Evolutionary conservation across 106 monocot genomes (phyloP), one percentile per base, ranked within the genome.

Genomic region (Gastrodia elata): DNA sequence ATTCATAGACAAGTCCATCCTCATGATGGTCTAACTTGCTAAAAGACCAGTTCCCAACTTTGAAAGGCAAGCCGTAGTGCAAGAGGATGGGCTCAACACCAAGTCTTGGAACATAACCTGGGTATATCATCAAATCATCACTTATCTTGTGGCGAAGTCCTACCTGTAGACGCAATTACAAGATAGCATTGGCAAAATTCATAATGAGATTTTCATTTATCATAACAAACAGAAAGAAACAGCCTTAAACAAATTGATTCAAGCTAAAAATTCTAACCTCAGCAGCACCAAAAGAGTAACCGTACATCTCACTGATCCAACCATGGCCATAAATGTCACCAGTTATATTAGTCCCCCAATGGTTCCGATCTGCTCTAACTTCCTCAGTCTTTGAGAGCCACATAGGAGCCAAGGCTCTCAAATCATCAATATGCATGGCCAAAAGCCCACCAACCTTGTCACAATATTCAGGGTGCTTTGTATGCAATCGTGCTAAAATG

Each of bases 281-380:
- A 68, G 98, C 98, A 75, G 98, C 98, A 78, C 98, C 98, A 84
- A 98, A 98, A 48, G 98, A 93, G 73, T 93, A 98, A 30, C 98
- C 98, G 80, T 98, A 98, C 98, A 98, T 98, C 80, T 98, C 98
- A 76, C 98, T 98, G 39, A 98, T 98, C 98, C 98, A 98, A 27
- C 98, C 98, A 72, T 81, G 73, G 35, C 80, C 88, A 81, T 93
- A 98, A 74, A 93, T 91, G 71, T 93, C 98, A 73, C 98, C 93
- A 56, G 98, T 98, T 74, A 98, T 78, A 76, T 98, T 98, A 20
- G 88, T 91, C 59, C 83, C 82, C 98, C 98, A 98, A 55, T 93
- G 98, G 3, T 86, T 88, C 59, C 83, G 75, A 77, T 98, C 98
- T 58, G 86, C 88, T 67, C 98, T 77, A 42, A 98, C 98, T 73